Base-by-base conservation (phyloP, 768 basidiomycete genomes). In the Mycena olivaceomarginata region DNA sequence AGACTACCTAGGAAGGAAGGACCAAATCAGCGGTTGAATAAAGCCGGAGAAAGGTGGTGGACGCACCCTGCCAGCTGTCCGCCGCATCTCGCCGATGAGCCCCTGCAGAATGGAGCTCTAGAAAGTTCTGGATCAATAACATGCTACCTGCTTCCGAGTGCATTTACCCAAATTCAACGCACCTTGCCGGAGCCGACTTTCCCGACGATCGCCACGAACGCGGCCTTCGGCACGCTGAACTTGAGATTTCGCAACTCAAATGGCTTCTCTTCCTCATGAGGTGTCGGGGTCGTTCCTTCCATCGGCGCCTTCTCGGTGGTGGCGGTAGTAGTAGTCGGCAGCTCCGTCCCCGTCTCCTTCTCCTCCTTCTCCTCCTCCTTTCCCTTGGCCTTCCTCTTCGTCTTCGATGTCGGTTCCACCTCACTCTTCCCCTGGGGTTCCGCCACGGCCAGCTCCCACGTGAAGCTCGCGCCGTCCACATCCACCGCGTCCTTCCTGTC, bases 151-250 rank as follows among this genome's bases (percentile, higher is more conserved):
- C 3, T 31, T 31, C 31, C 31, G 31, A 31, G 31, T 31, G 31
- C 31, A 31, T 31, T 31, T 31, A 4, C 31, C 31, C 31, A 31
- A 31, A 31, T 3, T 31, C 31, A 31, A 9, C 48, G 51, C 51
- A 92, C 90, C 86, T 96, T 96, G 40, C 95, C 95, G 53, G 91
- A 92, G 0, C 95, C 95, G 45, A 96, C 93, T 11, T 90, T 88
- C 18, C 95, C 95, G n/a, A 96, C 93, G 39, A 96, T 91, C 1
- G 92, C 93, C 9, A 95, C 88, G 43, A 95, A 91, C 43, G 93
- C 86, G 16, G 94, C 94, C 74, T 84, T 87, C 2, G 87, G 87
- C 53, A 93, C 82, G 60, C 81, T 79, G 46, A 93, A 76, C 70
- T 88, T 86, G 69, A 94, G 81, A 74, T 88, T 83, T 51, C 84